Percentiles rank a stretch among this genome's conserved stretches.
These are phyloP conservation scores for Mortierella sp. DNA, from an alignment of 371 early-diverging fungal genomes.

Conservation along the genomic window DNA sequence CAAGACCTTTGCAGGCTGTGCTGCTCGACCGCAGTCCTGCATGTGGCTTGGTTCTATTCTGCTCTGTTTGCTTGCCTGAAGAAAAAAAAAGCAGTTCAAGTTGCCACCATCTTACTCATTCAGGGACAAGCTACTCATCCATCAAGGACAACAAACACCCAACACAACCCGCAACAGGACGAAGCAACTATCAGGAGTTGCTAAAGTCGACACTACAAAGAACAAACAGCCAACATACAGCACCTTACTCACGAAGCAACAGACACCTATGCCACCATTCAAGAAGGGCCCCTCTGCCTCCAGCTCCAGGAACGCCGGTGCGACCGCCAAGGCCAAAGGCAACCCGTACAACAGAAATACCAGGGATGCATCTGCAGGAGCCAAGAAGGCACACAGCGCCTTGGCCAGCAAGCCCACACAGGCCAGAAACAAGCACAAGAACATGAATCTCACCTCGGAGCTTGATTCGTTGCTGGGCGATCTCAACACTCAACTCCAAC, in stretches of 20 bases:
- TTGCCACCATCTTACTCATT: constrained; percentile 4
- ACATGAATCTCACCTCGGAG: constrained; percentile 46
- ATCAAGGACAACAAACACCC: neutral
- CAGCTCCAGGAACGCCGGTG: constrained; percentile 22
- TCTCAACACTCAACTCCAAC: constrained; percentile 44
- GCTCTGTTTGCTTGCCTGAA: neutral
- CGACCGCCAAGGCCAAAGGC: constrained; percentile 23
- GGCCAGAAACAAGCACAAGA: constrained; percentile 42
- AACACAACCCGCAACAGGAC: neutral
- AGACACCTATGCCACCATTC: constrained; percentile 36
- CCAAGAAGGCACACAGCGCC: constrained; percentile 17
- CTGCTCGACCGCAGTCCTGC: neutral
- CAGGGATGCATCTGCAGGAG: neutral
- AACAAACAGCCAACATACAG: neutral
- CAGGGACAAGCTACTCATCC: neutral
- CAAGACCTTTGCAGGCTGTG: neutral
- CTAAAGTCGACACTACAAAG: neutral
- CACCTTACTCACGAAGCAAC: neutral
- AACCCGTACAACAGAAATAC: constrained; percentile 40
- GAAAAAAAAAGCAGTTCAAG: neutral
- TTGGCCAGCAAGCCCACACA: constrained; percentile 31
- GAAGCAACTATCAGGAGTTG: neutral
- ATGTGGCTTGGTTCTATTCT: neutral
- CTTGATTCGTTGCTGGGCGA: constrained; percentile 56
- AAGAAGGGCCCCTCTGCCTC: constrained; percentile 35